A percentile compares a stretch with the other conserved stretches of the same genome.
Conservation (phyloP, 306 rosid genomes). For the Medicago lupulina region DNA sequence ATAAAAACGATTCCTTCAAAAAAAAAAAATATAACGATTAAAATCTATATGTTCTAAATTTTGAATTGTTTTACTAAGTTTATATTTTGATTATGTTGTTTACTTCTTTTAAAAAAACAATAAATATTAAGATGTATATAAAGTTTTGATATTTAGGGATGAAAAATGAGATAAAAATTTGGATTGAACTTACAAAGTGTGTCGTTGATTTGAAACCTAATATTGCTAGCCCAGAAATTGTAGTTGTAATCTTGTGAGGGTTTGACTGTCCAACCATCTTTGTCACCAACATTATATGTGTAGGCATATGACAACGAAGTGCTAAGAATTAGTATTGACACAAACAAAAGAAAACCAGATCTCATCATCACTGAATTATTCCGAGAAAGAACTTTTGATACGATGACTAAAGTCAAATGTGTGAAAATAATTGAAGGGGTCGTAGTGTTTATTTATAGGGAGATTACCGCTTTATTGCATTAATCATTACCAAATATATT, state of each 20-base stretch:
- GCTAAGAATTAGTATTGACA: slow-evolving; percentile 11
- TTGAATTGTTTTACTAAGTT: no score
- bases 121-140: background rate
- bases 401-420: background rate
- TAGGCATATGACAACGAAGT: slow-evolving; percentile 28
- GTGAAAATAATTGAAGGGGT: background rate
- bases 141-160: no score
- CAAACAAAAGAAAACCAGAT: slow-evolving; percentile 5
- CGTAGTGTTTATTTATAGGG: background rate
- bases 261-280: slow-evolving; percentile 66
- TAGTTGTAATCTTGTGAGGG: slow-evolving; percentile 58
- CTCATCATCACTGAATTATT: background rate
- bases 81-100: background rate
- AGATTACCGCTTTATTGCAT: background rate
- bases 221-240: slow-evolving; percentile 58
- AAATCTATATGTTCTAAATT: no score
- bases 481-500: no score
- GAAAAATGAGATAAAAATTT: background rate
- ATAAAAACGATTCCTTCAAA: no score
- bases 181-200: slow-evolving; percentile 54
- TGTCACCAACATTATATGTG: slow-evolving; percentile 68
- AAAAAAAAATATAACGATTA: no score
- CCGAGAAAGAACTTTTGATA: background rate
- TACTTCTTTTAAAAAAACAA: background rate
- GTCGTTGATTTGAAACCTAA: slow-evolving; percentile 74